phyloP scores from a whole-genome alignment of 331 rosid species.

The Rhamnella rubrinervis region DNA sequence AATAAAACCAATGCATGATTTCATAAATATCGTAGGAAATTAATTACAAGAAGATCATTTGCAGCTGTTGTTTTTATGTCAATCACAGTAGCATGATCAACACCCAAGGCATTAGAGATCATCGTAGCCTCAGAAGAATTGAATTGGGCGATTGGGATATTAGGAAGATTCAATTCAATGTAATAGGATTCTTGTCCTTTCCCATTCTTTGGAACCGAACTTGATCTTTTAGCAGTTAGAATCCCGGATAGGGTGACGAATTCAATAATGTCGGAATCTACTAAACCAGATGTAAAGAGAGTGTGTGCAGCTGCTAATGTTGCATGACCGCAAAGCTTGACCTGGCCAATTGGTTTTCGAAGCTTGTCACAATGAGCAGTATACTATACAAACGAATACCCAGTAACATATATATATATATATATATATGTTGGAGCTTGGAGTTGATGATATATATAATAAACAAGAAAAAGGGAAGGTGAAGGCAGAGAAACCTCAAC shows the following conservation, averaged over 20 bases:
- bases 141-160: constrained; percentile 38
- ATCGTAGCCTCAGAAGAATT: constrained; percentile 34
- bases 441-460: no score
- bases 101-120: constrained; percentile 48
- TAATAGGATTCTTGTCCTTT: constrained; percentile 36
- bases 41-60: constrained; percentile 48
- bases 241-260: constrained; percentile 68
- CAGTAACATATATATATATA: background rate
- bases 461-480: background rate
- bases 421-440: no score
- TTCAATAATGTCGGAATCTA: constrained; percentile 42
- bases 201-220: constrained; percentile 27
- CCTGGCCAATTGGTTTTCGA: constrained; percentile 18
- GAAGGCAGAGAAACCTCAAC: constrained; percentile 33
- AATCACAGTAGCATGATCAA: constrained; percentile 38
- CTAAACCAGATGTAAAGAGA: constrained; percentile 53
- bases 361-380: no score
- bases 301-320: constrained; percentile 76
- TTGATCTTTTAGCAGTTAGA: constrained; percentile 45
- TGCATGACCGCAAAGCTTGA: constrained; percentile 84
- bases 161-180: constrained; percentile 67
- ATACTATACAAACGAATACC: background rate
- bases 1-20: background rate
- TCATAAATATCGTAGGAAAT: background rate
- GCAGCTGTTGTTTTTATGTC: constrained; percentile 39